These are phyloP conservation scores for Bruguiera hainesii DNA, from an alignment of 441 rosid genomes.

Conservation along the genomic window DNA sequence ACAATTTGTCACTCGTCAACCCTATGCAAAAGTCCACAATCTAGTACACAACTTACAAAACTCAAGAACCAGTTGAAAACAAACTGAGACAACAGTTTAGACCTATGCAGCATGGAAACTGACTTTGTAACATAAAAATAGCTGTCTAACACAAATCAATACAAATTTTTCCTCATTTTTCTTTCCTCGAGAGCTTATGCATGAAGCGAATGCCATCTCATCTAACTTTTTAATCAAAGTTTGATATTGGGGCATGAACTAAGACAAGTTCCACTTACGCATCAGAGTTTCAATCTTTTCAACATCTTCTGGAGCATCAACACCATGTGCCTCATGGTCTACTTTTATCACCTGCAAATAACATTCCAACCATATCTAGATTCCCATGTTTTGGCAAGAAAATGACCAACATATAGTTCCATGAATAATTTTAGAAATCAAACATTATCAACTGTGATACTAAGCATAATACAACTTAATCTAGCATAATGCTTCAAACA, in stretches of 20 bases:
- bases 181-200: too few species aligned
- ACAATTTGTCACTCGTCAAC: too few species aligned
- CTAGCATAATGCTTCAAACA: neutral
- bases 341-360: conserved; percentile 74
- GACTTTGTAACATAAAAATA: too few species aligned
- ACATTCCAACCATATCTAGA: neutral
- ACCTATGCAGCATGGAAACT: neutral
- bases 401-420: too few species aligned
- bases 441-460: neutral
- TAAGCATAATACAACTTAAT: neutral
- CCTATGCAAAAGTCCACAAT: too few species aligned
- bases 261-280: conserved; percentile 50
- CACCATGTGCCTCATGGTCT: conserved; percentile 87
- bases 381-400: neutral
- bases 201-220: too few species aligned
- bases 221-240: neutral
- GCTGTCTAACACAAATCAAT: too few species aligned
- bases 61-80: neutral
- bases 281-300: conserved; percentile 71
- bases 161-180: too few species aligned
- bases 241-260: neutral
- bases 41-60: neutral
- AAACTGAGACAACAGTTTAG: neutral
- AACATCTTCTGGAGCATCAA: conserved; percentile 75
- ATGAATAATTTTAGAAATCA: neutral